Evolutionary conservation across 306 rosid genomes (phyloP), one percentile per base, ranked within the genome.

Genomic region (Gastrolobium villosum): DNA sequence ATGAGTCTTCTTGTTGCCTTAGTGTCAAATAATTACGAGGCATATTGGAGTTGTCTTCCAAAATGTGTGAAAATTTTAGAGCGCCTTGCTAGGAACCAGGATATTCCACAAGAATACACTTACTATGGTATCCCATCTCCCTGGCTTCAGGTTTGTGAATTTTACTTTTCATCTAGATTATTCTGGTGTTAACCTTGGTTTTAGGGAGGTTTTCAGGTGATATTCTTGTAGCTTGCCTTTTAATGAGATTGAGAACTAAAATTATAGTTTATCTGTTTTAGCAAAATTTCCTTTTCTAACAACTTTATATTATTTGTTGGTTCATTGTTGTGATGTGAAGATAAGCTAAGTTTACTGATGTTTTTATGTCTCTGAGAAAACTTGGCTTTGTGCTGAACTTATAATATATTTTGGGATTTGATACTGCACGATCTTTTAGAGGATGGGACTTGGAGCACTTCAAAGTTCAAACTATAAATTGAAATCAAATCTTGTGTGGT

Each of bases 91-190:
- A 86, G 94, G 80, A 91, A 87, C 77, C 97, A 89, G 80, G 97
- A 91, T 84, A 73, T 89, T 79, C 88, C 89, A 39, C 93, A 87
- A 74, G 96, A 91, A 80, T 91, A 91, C 82, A 89, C 94, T 76
- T 91, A 89, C 87, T 91, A 91, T 60, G 97, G 97, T 72, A 91
- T 91, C 74, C 97, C 97, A 87, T 89, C 97, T 77, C 97, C 97
- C 63, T 91, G 97, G 97, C 97, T 91, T 85, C 97, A 91, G 97
- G 97, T 89, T 77, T 83, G 86, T 89, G 11, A 62, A 41, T 64
- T 74, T 72, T 41, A 59, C 40, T 41, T 48, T 55, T 48, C 48
- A 37, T 49, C 41, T 45, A 49, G 32, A 67, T 15, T 36, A 64
- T 57, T 63, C 76, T 63, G 54, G 14, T 60, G 45, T 4, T 49